These are phyloP conservation scores for Exophiala aquamarina DNA, from an alignment of 2,329 filamentous ascomycete species.

Conservation along the genomic window DNA sequence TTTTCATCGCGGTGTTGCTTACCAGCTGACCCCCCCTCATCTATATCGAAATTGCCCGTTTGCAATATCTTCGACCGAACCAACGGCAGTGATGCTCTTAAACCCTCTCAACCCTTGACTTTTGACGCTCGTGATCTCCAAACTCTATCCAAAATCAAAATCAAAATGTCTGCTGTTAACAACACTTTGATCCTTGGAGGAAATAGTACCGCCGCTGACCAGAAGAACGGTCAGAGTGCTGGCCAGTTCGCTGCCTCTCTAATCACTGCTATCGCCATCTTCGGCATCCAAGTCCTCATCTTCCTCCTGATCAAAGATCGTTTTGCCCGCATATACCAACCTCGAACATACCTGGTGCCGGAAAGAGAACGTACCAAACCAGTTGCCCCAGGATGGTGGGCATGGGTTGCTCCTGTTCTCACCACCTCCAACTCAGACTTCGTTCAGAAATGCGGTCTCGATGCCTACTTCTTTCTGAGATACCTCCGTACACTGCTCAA, in stretches of 20 bases:
- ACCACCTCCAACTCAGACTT: slow-evolving; percentile 75
- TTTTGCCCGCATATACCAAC: slow-evolving; percentile 79
- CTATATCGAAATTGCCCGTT: no score
- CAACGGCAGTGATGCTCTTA: no score
- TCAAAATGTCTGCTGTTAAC: slow-evolving; percentile 21
- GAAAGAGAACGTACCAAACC: slow-evolving; percentile 79
- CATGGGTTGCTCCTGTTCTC: slow-evolving; percentile 60
- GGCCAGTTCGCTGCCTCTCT: slow-evolving; percentile 65
- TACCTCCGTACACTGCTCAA: slow-evolving; percentile 83
- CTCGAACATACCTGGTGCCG: slow-evolving; percentile 81
- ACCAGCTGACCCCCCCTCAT: slow-evolving; percentile 14
- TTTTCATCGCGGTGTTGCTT: no score
- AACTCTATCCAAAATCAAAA: not conserved
- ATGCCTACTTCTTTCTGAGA: slow-evolving; percentile 95
- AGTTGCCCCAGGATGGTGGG: slow-evolving; percentile 60
- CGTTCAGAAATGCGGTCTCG: slow-evolving; percentile 91
- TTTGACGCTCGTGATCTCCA: not conserved
- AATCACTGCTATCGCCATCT: slow-evolving; percentile 61
- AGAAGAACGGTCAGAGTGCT: slow-evolving; percentile 26
- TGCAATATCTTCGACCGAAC: no score
- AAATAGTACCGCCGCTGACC: slow-evolving; percentile 13
- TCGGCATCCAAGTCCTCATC: slow-evolving; percentile 62
- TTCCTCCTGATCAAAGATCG: slow-evolving; percentile 78
- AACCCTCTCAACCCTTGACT: not conserved
- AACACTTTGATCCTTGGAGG: slow-evolving; percentile 16